Conservation (phyloP, 2,329 filamentous ascomycete genomes). For the Zarea fungicola region DNA sequence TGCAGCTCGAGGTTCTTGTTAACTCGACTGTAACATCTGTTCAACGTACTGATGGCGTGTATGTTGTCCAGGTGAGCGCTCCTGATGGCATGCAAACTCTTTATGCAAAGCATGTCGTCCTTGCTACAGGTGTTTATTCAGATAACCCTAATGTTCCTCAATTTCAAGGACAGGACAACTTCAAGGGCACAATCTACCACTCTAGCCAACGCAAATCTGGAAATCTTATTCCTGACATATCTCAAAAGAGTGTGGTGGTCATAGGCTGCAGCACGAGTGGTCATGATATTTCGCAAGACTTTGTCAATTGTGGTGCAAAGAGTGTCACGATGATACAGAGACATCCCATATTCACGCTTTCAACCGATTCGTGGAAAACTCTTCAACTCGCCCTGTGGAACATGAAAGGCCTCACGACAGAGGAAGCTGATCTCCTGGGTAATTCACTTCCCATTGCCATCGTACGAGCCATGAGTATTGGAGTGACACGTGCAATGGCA, state of each 20-base stretch:
- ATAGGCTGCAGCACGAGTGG: slow-evolving; percentile 45
- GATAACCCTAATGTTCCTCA: slow-evolving; percentile 31
- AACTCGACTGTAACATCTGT: slow-evolving; percentile 28
- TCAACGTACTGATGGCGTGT: slow-evolving; percentile 26
- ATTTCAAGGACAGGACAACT: slow-evolving; percentile 34
- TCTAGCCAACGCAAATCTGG: slow-evolving; percentile 32
- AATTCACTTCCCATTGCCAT: slow-evolving; percentile 44
- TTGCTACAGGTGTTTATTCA: slow-evolving; percentile 40
- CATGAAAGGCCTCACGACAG: slow-evolving; percentile 36
- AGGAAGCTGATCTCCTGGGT: slow-evolving; percentile 44
- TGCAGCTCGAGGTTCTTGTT: slow-evolving; percentile 3
- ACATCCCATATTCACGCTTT: slow-evolving; percentile 44
- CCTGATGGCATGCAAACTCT: slow-evolving; percentile 22
- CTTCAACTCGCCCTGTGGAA: slow-evolving; percentile 36
- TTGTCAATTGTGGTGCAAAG: slow-evolving; percentile 39
- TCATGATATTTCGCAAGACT: slow-evolving; percentile 47
- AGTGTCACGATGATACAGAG: slow-evolving; percentile 50
- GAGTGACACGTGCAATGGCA: slow-evolving; percentile 32
- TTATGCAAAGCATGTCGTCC: slow-evolving; percentile 40
- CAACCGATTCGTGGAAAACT: slow-evolving; percentile 33
- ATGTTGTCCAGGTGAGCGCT: slow-evolving; percentile 25
- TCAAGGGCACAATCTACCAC: slow-evolving; percentile 40
- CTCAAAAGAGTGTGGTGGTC: slow-evolving; percentile 39
- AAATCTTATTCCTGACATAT: slow-evolving; percentile 18
- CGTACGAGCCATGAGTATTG: slow-evolving; percentile 36